phyloP scores from a whole-genome alignment of 371 early-diverging fungal species.

The Mortierella sp. region DNA sequence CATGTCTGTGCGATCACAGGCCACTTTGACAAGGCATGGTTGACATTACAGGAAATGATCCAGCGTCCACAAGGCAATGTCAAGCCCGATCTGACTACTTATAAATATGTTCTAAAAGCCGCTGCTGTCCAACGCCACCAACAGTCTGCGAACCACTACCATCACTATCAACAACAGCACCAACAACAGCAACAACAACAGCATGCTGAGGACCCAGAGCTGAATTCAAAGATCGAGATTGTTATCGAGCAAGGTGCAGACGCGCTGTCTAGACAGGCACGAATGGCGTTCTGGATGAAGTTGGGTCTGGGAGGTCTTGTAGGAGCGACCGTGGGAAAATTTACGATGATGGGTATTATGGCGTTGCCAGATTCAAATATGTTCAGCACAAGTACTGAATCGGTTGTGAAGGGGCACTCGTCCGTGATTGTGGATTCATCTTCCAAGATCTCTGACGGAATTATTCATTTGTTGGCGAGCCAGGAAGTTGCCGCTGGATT shows the following conservation, averaged over 20 bases:
- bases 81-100: conserved; percentile 45
- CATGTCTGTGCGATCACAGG: conserved; percentile 36
- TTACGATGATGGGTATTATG: conserved; percentile 39
- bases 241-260: conserved; percentile 28
- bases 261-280: conserved; percentile 22
- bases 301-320: conserved; percentile 34
- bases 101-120: conserved; percentile 25
- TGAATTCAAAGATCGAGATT: conserved; percentile 8
- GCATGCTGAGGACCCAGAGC: background rate
- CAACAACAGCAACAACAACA: conserved; percentile 1
- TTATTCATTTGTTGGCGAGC: conserved; percentile 26
- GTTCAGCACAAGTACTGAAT: background rate
- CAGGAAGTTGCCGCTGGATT: conserved; percentile 40
- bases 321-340: conserved; percentile 47
- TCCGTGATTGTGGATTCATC: background rate
- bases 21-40: conserved; percentile 35
- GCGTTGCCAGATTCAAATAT: conserved; percentile 15
- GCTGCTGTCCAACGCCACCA: conserved; percentile 10
- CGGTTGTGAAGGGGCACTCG: background rate
- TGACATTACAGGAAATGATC: conserved; percentile 24
- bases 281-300: conserved; percentile 34
- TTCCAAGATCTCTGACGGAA: conserved; percentile 13
- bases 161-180: too few relatives aligned
- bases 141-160: too few relatives aligned
- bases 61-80: conserved; percentile 26